Base-by-base conservation (phyloP, 768 basidiomycete species). In the Mrakia frigida region DNA sequence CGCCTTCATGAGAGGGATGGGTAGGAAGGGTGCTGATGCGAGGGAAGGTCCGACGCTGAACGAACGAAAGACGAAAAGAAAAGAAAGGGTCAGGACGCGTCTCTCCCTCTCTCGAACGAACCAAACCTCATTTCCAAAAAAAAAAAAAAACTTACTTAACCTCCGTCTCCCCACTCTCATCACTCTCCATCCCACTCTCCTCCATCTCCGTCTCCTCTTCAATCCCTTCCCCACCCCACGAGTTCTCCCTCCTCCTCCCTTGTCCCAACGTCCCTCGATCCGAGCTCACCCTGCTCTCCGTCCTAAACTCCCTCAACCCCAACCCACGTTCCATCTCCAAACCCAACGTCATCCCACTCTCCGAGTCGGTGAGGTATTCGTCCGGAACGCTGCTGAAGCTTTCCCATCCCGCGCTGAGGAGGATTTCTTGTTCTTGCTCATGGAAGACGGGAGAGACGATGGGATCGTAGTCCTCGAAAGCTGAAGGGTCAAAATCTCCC, bases 351-450 rank as follows among this genome's bases (percentile, higher is more conserved):
- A 41, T n/a, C 18, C 39, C 65, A 23, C 23, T 68, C 35, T 41
- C 65, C 37, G 37, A 68, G 65, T 68, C 37, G 6, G 21, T 23
- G 21, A n/a, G 21, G 39, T 68, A 39, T 21, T 68, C 37, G 39
- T 68, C 37, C 39, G 65, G 35, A n/a, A 68, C 18, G 65, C 65
- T 41, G 65, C 65, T 68, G 39, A 35, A 41, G 65, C 65, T 68
- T 21, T 43, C 18, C 16, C 21, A n/a, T 13, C n/a, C 35, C n/a
- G n/a, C n/a, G 39, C 35, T 41, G 39, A 68, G 21, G 21, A 41
- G 23, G 35, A 39, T 25, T 39, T 68, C 37, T 2, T 21, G 37
- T 13, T 21, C 16, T 41, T 67, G 61, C 11, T 28, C 61, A 16
- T 18, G 23, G 21, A 23, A 39, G 31, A 35, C 3, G 33, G 39